Base-by-base conservation (phyloP, 495 filamentous ascomycete species). In the Hyphodiscus hymeniophilus region DNA sequence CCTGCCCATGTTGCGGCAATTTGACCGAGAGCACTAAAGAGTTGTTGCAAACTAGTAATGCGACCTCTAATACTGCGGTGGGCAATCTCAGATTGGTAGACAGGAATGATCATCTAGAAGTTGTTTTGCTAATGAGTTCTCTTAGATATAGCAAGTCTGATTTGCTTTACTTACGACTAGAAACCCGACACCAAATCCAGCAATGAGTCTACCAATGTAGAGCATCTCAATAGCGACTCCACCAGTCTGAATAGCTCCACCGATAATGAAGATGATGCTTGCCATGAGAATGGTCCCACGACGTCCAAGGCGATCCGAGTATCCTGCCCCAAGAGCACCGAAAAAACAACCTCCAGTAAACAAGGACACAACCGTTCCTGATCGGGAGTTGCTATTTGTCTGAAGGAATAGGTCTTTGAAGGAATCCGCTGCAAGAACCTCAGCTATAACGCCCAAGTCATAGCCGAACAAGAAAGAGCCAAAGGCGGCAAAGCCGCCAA, bases 1-100 rank as follows among this genome's bases (percentile, higher is more conserved):
- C 53, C 50, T 16, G 60, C 59, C 64, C 64, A 66, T 15, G 47
- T 55, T 6, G 61, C 62, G 20, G 51, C 49, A 13, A 65, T 40
- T 53, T 32, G 60, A 3, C 67, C 64, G 33, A 69, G 47, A 13
- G 64, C 68, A 7, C 66, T 39, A 60, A 71, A 67, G 48, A 70
- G 65, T 51, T 71, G 67, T 47, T 71, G 67, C 11, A 71, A 49
- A 38, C 63, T 57, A 5, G 68, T 71, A 17, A 71, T 55, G 16
- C 66, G 56, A 17, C 68, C 73, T 42, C 72, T 66, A 51, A 76
- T 76, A 23, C 57, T 59, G 0, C 70, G 72, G 54, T 74, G 72
- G 5, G 65, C 61, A 7, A 76, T 60, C 45, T 76, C 72, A 35
- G 66, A 66, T 46, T 76, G 70, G 55, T 76, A 76, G 3, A 73